A percentile compares a stretch with the other conserved stretches of the same genome.
phyloP scores from a whole-genome alignment of 306 rosid genomes.

The Vigna nakashimae region DNA sequence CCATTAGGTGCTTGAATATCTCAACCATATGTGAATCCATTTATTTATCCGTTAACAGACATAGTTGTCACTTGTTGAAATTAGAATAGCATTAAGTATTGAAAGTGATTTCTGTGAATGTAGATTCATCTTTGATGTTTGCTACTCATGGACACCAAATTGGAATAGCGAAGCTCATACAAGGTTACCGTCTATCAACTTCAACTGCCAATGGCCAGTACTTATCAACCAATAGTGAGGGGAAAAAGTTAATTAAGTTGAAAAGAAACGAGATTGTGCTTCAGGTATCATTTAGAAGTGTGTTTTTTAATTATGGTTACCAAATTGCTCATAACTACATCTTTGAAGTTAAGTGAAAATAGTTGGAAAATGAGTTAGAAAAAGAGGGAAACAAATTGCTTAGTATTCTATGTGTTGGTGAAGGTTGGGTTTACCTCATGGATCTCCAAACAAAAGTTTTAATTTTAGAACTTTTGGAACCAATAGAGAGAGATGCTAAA shows the following conservation, averaged over 20 bases:
- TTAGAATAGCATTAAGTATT: slow-evolving; percentile 45
- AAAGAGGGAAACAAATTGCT: slow-evolving; percentile 18
- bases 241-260: slow-evolving; percentile 86
- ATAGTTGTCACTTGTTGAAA: neutral
- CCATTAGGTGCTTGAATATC: slow-evolving; percentile 71
- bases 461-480: neutral
- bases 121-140: slow-evolving; percentile 91
- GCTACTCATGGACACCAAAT: slow-evolving; percentile 92
- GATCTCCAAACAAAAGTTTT: neutral
- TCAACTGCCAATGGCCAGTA: slow-evolving; percentile 72
- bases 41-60: slow-evolving; percentile 7
- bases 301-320: slow-evolving; percentile 17
- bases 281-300: slow-evolving; percentile 64
- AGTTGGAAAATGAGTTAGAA: slow-evolving; percentile 10
- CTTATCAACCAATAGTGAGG: slow-evolving; percentile 77
- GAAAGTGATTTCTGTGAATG: slow-evolving; percentile 50
- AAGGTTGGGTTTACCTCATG: slow-evolving; percentile 4
- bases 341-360: neutral
- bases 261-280: slow-evolving; percentile 84
- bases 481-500: neutral
- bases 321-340: neutral
- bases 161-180: slow-evolving; percentile 86
- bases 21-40: neutral
- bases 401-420: neutral
- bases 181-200: slow-evolving; percentile 79